Base-by-base conservation (phyloP, 2,329 filamentous ascomycete species). In the Microdochium bolleyi region DNA sequence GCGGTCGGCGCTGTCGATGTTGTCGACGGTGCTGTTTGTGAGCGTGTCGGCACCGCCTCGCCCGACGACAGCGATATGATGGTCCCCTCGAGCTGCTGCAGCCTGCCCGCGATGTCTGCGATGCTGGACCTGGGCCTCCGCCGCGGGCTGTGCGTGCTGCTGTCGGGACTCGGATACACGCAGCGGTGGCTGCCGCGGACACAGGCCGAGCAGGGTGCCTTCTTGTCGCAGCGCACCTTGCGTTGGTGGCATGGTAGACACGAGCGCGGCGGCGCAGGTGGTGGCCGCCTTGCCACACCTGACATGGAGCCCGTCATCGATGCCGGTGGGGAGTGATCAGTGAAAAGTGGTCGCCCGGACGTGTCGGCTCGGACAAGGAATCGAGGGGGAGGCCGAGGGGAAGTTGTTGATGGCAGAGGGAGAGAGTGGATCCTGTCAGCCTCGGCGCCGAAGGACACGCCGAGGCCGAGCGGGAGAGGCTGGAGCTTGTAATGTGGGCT, bases 161-260 rank as follows among this genome's bases (percentile, higher is more conserved):
- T 16, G 14, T 14, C 34, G 1, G 57, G 46, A 1, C 56, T 46
- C 7, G 58, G 59, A 27, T 62, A 62, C 55, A 58, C 58, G 58
- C 59, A 62, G 50, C 60, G 51, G 7, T 61, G 57, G 11, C 57
- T 57, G 1, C 56, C 53, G 3, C 58, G 55, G 13, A 52, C 53
- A 52, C 60, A 61, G n/a, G 57, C 58, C 48, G 55, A 53, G 24
- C 61, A 62, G 1, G 61, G 61, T 22, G 56, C 13, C 5, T 53
- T 54, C 58, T 61, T 62, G 54, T 62, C 60, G 52, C 60, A 62
- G n/a, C 55, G 56, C 34, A 62, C 59, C 50, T 62, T 62, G 24
- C 60, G 53, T 1, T 54, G 54, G 51, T 62, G 61, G 51, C 61
- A 62, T 11, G 61, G 52, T n/a, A 60, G 52, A 52, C 59, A 62